Evolutionary conservation across 345 rosid species (phyloP), one percentile per base, ranked within the genome.

Genomic region (Barbarea vulgaris): DNA sequence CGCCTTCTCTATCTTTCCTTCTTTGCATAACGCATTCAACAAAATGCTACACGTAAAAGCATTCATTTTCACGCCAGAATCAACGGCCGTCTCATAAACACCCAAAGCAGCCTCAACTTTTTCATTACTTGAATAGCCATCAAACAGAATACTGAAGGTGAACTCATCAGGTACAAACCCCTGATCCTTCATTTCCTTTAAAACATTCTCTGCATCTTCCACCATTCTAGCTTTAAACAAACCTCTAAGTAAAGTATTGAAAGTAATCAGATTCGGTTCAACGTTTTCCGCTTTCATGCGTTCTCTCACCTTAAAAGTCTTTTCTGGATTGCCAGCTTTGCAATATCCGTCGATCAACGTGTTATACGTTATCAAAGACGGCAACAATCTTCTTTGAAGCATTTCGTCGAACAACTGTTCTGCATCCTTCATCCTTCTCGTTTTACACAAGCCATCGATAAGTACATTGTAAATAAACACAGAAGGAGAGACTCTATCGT

Each of bases 381-480:
- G 79, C 11, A 61, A 56, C 76, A 93, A 47, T 7, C 75, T 81
- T 74, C 77, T 79, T 7, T 28, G 15, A 67, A 44, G 63, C 87
- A 88, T 86, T 83, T 93, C 96, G 74, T 84, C 89, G 59, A 91
- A 89, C 84, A 87, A 13, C 78, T 83, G 79, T 77, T 86, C 87
- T 37, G 88, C 98, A 33, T 85, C 89, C n/a, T 70, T 41, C 27
- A 87, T 76, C 72, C 79, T 89, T 79, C 47, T 88, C 79, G 79
- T 75, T 79, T 84, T 87, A 53, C 90, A 87, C 48, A 85, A 47
- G 6, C 86, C 90, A 54, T 87, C 70, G 4, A 91, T 84, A 82
- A 91, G 74, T 47, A 83, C 84, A 76, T 91, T 93, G 44, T 88
- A 91, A 11, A 86, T 39, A 74, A 91, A 88, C 76, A 85, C 86